These are phyloP conservation scores for Physocladia obscura DNA, from an alignment of 192 early-diverging fungal genomes.

Conservation along the genomic window DNA sequence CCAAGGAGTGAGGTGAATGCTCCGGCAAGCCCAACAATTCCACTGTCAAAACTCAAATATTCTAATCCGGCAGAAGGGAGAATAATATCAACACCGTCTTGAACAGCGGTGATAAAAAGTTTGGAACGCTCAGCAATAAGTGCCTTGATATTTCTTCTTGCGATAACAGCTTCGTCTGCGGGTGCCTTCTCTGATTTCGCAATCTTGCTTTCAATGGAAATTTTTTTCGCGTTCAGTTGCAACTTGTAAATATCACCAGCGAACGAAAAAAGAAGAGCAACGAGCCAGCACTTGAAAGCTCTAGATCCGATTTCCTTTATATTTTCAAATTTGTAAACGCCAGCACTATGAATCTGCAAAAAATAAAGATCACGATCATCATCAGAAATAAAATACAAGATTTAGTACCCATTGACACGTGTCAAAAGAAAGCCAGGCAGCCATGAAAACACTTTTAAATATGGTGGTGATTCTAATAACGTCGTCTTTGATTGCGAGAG, in stretches of 20 bases:
- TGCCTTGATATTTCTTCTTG: constrained; percentile 27
- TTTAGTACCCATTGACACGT: neutral
- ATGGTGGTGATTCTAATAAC: constrained; percentile 36
- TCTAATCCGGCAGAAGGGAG: constrained; percentile 70
- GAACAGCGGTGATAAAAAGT: constrained; percentile 50
- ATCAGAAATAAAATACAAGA: constrained; percentile 7
- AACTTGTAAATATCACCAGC: constrained; percentile 67
- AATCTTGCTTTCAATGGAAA: constrained; percentile 36
- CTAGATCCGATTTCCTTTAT: constrained; percentile 61
- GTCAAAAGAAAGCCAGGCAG: neutral
- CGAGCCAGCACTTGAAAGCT: constrained; percentile 68
- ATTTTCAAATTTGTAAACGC: constrained; percentile 62
- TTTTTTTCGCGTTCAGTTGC: constrained; percentile 49
- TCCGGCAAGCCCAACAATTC: constrained; percentile 71
- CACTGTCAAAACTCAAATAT: constrained; percentile 65
- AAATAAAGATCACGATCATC: too few relatives aligned
- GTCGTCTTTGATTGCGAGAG: constrained; percentile 57
- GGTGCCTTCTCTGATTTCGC: constrained; percentile 28
- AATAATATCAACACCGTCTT: constrained; percentile 69
- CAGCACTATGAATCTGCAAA: constrained; percentile 54
- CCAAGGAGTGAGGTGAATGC: constrained; percentile 71
- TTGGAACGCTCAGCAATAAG: constrained; percentile 44
- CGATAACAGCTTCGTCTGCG: constrained; percentile 22
- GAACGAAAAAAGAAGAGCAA: constrained; percentile 62
- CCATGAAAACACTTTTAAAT: neutral